Conservation (phyloP, 2,329 filamentous ascomycete species). For the Neonectria ditissima region DNA sequence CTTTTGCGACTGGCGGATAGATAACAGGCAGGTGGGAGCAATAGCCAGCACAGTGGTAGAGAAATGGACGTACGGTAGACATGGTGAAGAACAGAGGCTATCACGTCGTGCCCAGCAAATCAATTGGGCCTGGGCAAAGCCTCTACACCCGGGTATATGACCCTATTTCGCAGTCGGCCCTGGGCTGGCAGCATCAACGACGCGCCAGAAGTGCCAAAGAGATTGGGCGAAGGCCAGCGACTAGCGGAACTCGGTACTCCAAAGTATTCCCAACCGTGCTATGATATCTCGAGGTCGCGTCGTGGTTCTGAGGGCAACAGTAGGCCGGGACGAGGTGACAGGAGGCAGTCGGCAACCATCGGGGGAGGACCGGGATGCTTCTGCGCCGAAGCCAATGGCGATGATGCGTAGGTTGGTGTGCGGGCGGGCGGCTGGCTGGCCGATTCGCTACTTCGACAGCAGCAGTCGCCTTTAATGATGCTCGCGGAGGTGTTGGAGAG, state of each 20-base stretch:
- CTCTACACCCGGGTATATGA: slow-evolving; percentile 34
- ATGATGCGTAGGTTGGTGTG: slow-evolving; percentile 25
- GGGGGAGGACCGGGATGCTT: slow-evolving; percentile 34
- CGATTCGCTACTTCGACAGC: slow-evolving; percentile 27
- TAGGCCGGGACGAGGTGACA: slow-evolving; percentile 38
- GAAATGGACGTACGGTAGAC: slow-evolving; percentile 46
- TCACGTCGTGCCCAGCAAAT: slow-evolving; percentile 21
- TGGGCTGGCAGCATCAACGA: slow-evolving; percentile 37
- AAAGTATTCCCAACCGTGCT: slow-evolving; percentile 11
- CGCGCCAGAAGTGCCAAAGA: slow-evolving; percentile 13
- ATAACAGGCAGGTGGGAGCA: not conserved
- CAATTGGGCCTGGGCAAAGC: slow-evolving; percentile 36
- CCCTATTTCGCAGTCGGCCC: slow-evolving; percentile 29
- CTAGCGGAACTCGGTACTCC: slow-evolving; percentile 3
- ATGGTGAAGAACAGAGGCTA: slow-evolving; percentile 36
- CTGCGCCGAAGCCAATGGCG: slow-evolving; percentile 40
- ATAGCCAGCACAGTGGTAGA: not conserved
- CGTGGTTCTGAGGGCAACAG: slow-evolving; percentile 31
- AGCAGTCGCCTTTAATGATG: slow-evolving; percentile 29
- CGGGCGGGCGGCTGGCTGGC: slow-evolving; percentile 25
- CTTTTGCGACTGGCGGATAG: not conserved
- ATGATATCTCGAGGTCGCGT: slow-evolving; percentile 30
- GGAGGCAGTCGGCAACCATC: slow-evolving; percentile 42
- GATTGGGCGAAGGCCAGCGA: slow-evolving; percentile 7
- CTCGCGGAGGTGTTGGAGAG: slow-evolving; percentile 20